Evolutionary conservation across 257 asterid genomes (phyloP), one percentile per base, ranked within the genome.

Genomic region (Parsonsia alboflavescens): DNA sequence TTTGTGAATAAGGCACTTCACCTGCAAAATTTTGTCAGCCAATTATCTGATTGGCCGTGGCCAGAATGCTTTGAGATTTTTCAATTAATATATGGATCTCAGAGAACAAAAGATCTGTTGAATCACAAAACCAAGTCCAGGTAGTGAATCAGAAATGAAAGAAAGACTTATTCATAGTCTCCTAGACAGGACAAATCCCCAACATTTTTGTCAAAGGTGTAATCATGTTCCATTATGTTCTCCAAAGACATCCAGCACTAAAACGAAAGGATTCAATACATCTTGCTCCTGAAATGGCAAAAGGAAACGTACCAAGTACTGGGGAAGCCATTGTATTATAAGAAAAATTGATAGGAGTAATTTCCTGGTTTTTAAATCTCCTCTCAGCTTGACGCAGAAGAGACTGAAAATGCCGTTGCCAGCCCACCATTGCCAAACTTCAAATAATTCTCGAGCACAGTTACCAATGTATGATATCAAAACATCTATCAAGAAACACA

Each of bases 351-450:
- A 83, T 76, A 44, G 89, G 78, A 81, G 87, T 82, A 49, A 36
- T 68, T 65, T 17, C 72, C 71, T 82, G 68, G 63, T 77, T 84
- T 67, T 83, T 90, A 76, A 83, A 81, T 86, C 87, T 89, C 80
- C 78, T 93, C 72, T 83, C 84, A 77, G 90, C 84, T 79, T 86
- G 96, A 78, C 82, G 89, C 78, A 83, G 75, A 19, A 91, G 70
- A 59, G 89, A 83, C 80, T 83, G 97, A 82, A 93, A 67, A 85
- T 86, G 87, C 58, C 89, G 83, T 77, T 85, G 90, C 98, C 98
- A 91, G 71, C 87, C 90, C 81, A 75, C 89, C 98, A 93, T 93
- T 19, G 68, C 67, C 77, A 26, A 75, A 68, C 71, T 77, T 73
- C 10, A 58, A 63, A 42, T 50, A 71, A 53, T 80, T 49, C 80